Percentiles rank a stretch among this genome's conserved stretches.
Conservation (phyloP, 2,329 filamentous ascomycete genomes). For the Apiospora hydei region DNA sequence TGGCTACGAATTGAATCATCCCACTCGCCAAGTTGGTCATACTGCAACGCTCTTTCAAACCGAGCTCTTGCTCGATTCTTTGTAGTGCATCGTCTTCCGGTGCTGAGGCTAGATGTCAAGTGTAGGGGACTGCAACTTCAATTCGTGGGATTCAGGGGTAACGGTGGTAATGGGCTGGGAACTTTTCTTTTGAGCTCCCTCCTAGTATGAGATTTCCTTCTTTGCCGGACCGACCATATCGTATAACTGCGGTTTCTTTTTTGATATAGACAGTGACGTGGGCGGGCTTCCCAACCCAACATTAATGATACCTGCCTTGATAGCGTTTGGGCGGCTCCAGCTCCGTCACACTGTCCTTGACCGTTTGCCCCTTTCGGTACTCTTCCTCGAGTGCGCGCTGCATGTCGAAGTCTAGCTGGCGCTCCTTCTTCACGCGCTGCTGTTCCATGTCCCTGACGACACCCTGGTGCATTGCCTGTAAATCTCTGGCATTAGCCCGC, state of each 20-base stretch:
- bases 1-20: background rate
- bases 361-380: conserved; percentile 87
- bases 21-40: background rate
- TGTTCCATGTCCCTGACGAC: conserved; percentile 96
- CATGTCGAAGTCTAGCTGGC: conserved; percentile 93
- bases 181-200: background rate
- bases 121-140: background rate
- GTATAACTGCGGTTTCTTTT: background rate
- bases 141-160: background rate
- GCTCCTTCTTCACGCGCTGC: conserved; percentile 86
- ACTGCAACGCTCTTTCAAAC: background rate
- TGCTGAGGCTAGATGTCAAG: background rate
- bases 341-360: conserved; percentile 46
- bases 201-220: conserved; percentile 4
- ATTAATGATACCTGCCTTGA: conserved; percentile 28
- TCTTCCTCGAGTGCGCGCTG: conserved; percentile 85
- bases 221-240: conserved; percentile 1
- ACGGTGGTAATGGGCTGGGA: background rate
- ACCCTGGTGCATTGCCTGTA: conserved; percentile 91
- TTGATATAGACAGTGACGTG: background rate
- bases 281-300: background rate
- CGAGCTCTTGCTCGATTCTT: background rate
- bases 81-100: background rate
- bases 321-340: conserved; percentile 27
- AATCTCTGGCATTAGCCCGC: background rate